Evolutionary conservation across 169 alveolate species (phyloP).

Genomic region (Blepharisma undulans): DNA sequence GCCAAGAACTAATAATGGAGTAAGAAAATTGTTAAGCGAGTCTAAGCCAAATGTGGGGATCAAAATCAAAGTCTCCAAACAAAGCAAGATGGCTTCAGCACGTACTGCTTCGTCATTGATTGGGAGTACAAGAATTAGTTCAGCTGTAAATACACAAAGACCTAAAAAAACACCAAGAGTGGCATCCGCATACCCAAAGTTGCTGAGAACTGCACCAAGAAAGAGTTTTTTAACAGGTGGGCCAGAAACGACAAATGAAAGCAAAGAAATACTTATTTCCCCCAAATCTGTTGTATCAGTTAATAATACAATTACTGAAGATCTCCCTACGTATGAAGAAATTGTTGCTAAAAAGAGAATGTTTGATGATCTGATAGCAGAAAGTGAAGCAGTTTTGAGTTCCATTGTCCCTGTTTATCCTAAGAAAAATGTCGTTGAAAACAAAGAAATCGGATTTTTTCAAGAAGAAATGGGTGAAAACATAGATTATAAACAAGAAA

Average conservation of each 20-base stretch:
- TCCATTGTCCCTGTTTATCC: background rate
- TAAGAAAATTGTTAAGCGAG: background rate
- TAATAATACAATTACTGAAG: background rate
- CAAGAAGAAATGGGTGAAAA: background rate
- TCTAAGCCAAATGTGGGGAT: background rate
- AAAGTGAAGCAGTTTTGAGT: background rate
- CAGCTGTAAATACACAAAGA: background rate
- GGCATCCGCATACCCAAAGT: background rate
- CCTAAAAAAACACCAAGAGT: background rate
- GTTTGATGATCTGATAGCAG: background rate
- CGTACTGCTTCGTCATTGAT: background rate
- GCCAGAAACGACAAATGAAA: background rate
- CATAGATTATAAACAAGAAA: background rate
- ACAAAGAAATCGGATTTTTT: background rate
- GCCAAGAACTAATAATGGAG: background rate
- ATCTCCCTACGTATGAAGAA: constrained; percentile 7
- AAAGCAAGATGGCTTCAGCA: background rate
- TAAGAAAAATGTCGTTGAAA: background rate
- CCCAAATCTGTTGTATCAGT: background rate
- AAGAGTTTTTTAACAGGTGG: background rate
- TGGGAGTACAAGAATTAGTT: background rate
- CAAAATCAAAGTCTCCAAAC: background rate
- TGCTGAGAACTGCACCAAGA: background rate
- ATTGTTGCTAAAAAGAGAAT: background rate
- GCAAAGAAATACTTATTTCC: background rate